Conservation (phyloP, 169 alveolate genomes). For the Plasmodium knowlesi region DNA sequence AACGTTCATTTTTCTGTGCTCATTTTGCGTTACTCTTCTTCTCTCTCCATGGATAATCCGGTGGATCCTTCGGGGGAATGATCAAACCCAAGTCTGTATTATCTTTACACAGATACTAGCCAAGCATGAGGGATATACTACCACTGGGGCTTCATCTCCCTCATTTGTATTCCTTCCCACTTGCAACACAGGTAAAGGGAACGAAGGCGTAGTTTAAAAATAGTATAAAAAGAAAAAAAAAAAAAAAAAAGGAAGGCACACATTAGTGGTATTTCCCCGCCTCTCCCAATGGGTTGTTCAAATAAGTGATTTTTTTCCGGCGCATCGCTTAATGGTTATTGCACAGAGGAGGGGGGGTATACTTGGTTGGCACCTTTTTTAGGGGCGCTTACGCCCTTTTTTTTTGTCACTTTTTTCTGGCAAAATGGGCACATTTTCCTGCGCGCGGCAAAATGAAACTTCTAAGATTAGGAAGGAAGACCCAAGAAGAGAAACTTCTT, state of each 20-base stretch:
- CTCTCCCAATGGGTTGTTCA: not conserved
- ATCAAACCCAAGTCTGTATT: not conserved
- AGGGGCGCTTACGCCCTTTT: not conserved
- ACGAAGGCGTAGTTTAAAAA: not conserved
- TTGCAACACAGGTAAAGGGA: not conserved
- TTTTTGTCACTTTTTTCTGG: not conserved
- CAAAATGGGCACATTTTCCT: not conserved
- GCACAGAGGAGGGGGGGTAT: not conserved
- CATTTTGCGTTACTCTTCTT: constrained; percentile 10
- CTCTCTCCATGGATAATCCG: not conserved
- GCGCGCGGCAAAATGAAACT: not conserved
- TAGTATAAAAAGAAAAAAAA: not conserved
- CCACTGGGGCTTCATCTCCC: not conserved
- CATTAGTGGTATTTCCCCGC: not conserved
- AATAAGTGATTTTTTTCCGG: not conserved
- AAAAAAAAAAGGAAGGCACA: not conserved
- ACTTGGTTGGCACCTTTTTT: not conserved
- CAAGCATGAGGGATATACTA: not conserved
- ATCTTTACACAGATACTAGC: not conserved
- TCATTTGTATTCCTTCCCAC: not conserved
- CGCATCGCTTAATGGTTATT: not conserved
- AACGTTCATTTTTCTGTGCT: constrained; percentile 44
- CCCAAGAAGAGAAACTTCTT: not conserved
- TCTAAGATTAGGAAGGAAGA: not conserved
- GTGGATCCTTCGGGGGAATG: not conserved